A percentile compares a stretch with the other conserved stretches of the same genome.
Conservation (phyloP, 169 alveolate genomes). For the Besnoitia besnoiti region DNA sequence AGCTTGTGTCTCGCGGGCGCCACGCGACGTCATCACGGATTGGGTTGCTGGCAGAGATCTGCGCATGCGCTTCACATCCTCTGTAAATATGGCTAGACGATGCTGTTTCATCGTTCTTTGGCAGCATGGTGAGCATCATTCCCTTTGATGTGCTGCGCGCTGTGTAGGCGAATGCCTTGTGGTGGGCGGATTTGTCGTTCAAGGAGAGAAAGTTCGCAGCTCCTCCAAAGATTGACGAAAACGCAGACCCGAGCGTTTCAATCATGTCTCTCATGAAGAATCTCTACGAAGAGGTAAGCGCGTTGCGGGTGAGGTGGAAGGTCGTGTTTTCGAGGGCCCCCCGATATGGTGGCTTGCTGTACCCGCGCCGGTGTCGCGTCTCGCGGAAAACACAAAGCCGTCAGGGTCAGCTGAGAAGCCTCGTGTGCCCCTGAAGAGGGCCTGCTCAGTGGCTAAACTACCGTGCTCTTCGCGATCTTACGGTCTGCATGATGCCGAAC, state of each 20-base stretch:
- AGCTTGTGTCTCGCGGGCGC: neutral
- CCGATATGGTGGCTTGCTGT: no score
- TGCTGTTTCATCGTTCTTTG: neutral
- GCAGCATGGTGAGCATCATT: neutral
- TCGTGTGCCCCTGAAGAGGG: no score
- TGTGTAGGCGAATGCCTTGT: neutral
- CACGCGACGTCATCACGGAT: neutral
- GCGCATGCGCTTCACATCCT: neutral
- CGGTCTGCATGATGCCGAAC: neutral
- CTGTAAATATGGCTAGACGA: neutral
- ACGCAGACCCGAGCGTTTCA: neutral
- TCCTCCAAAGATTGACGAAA: neutral
- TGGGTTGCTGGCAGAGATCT: neutral
- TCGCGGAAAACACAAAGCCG: no score
- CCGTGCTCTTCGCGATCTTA: neutral
- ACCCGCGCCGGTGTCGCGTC: no score
- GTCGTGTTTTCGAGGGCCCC: no score
- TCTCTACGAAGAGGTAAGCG: conserved; percentile 30
- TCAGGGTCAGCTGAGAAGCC: no score
- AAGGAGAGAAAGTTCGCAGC: neutral
- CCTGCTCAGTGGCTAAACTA: neutral
- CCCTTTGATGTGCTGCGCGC: no score
- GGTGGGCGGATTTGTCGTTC: neutral
- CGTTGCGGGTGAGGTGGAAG: no score
- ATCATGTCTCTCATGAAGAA: conserved; percentile 36